Evolutionary conservation across 805 yeast species (phyloP).

Genomic region (Wickerhamomyces chaumierensis): DNA sequence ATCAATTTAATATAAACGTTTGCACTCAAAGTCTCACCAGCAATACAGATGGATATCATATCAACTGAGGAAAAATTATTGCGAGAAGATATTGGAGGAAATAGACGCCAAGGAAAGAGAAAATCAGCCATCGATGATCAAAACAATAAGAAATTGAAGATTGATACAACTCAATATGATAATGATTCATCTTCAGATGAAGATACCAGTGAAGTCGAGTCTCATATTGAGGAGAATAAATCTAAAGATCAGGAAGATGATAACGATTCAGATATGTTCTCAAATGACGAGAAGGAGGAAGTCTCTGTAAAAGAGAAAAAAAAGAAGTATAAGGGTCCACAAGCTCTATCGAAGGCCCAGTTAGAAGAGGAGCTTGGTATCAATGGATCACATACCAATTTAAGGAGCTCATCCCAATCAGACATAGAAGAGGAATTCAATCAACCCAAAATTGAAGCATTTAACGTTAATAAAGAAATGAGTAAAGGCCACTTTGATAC

Average conservation of each 20-base stretch:
- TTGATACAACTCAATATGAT: constrained; percentile 12
- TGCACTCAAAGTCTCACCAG: too few species aligned
- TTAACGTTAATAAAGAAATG: constrained; percentile 44
- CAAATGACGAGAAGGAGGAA: constrained; percentile 13
- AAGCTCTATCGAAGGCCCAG: constrained; percentile 26
- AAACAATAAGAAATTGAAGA: constrained; percentile 3
- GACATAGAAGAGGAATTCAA: constrained; percentile 11
- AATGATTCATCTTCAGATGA: constrained; percentile 23
- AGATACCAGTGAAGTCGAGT: constrained; percentile 15
- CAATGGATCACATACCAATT: constrained; percentile 6
- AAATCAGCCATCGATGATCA: neutral
- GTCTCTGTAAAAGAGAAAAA: constrained; percentile 1
- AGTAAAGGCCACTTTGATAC: constrained; percentile 50
- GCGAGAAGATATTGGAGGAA: constrained; percentile 16
- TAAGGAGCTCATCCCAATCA: constrained; percentile 12
- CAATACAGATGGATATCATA: neutral
- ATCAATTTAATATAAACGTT: too few species aligned
- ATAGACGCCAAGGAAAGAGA: constrained; percentile 5
- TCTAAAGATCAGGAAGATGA: constrained; percentile 9
- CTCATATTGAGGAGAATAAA: constrained; percentile 23
- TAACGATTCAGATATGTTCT: constrained; percentile 11
- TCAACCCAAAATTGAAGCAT: constrained; percentile 45
- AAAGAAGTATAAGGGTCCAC: constrained; percentile 8
- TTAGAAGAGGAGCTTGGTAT: constrained; percentile 19
- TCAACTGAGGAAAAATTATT: constrained; percentile 1